Evolutionary conservation across 2,329 filamentous ascomycete genomes (phyloP), one percentile per base, ranked within the genome.

Genomic region (Sphaerulina populicola): DNA sequence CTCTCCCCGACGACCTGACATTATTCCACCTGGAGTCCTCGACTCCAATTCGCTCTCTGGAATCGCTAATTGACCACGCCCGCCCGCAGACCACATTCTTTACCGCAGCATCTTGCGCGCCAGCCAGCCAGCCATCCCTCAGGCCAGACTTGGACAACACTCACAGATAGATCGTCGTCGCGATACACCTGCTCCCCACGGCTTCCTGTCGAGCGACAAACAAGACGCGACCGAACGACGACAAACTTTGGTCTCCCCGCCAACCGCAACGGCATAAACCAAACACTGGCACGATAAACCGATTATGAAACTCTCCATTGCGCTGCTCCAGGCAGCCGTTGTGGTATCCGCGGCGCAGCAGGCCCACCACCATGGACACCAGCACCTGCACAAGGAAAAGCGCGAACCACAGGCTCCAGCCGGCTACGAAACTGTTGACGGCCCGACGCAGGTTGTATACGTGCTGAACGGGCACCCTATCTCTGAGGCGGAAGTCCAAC

Each of bases 361-460:
- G 53, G 77, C 79, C 44, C 58, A 64, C 60, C 76, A 79, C 60
- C 77, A 80, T 63, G 69, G 72, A 40, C 81, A 85, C 66, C 69
- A 72, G 54, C 81, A 83, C 66, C 75, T 75, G 61, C 81, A 82
- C 66, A 75, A 73, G 60, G 77, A 72, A 57, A 80, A 78, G 70
- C 74, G 78, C 53, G 70, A 71, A 33, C 70, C 70, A 30, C 35
- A 56, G 11, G 47, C 56, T 18, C 68, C 75, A 45, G 72, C 77
- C 33, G 64, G 75, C 37, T 54, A 58, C 51, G 77, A 80, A 48
- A 75, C 77, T 49, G 76, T 82, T 45, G 72, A 77, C 37, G 79
- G 77, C 38, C 77, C 82, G 30, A 82, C 80, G 46, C 78, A 82
- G 60, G 80, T 83, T 50, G 77, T 84, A 51, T 96, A 90, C 71